Evolutionary conservation across 1,139 yeast genomes (phyloP), one percentile per base, ranked within the genome.

Genomic region (Lodderomyces parapsilosis): DNA sequence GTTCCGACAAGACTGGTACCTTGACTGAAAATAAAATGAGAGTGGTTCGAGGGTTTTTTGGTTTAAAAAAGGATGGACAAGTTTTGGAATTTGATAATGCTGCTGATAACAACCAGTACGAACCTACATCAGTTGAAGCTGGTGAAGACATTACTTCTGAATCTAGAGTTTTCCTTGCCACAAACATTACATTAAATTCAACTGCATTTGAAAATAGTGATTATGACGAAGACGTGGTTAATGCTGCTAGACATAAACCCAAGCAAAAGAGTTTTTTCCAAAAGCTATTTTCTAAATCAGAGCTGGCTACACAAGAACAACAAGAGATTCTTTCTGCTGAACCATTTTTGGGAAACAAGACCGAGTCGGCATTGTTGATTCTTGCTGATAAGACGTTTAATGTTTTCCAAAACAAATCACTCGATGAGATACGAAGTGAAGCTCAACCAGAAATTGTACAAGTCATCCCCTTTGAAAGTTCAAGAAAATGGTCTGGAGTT

Each of bases 1-100:
- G 99, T 63, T 89, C 98, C 0, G 99, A 93, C 67, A 93, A 93
- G 63, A 93, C 99, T 1, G 99, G 99, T 47, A 93, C 99, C 10
- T 75, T 93, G 46, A 93, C 99, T 1, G 95, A 90, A 63, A 93
- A 93, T 63, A 76, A 75, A 56, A 93, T 93, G 99, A 80, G 91
- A 38, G 88, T 93, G 10, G 96, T 89, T 8, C 78, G 77, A 45
- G 96, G 93, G 6, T 71, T 78, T 28, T 59, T 87, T 37, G 90
- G 93, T 8, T 46, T 52, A 36, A 40, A 47, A 28, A 8, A 36
- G 9, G 38, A 43, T 20, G 44, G 45, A 6, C 31, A 43, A 7
- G 59, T 57, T 31, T 49, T 59, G 25, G 65, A 63, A 41, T 81
- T 81, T 48, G 74, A 76, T 51, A 79, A 76, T 52, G 61, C 71